Conservation (phyloP, 2,329 filamentous ascomycete species). For the Apiospora koreana region DNA sequence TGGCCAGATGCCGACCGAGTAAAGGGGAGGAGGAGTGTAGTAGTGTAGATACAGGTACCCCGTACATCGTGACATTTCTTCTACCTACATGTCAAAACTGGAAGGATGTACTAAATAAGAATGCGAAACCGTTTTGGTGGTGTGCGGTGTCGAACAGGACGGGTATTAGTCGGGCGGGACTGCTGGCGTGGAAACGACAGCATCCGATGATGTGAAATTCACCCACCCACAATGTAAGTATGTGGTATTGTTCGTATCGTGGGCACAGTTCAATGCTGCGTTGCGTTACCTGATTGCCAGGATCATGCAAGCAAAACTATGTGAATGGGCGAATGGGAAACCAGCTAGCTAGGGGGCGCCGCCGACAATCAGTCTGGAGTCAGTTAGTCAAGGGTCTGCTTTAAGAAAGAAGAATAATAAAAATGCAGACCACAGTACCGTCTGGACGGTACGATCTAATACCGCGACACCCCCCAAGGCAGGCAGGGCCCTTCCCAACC, state of each 20-base stretch:
- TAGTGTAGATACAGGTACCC: not conserved
- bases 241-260: not conserved
- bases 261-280: not conserved
- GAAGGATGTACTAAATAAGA: not conserved
- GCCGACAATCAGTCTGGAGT: not conserved
- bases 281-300: not conserved
- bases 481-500: not conserved
- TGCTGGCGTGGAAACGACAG: not conserved
- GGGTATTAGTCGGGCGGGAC: slow-evolving; percentile 5
- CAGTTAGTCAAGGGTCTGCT: not conserved
- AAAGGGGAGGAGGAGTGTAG: not conserved
- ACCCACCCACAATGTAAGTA: not conserved
- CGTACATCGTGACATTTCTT: not conserved
- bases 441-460: not conserved
- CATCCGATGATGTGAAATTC: not conserved
- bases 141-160: not conserved
- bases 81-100: not conserved
- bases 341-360: not conserved
- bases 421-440: not conserved
- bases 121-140: not conserved
- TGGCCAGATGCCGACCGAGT: not conserved
- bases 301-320: not conserved
- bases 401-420: not conserved
- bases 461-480: not conserved
- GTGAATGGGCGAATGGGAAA: not conserved